phyloP scores from a whole-genome alignment of 805 yeast genomes.

The Suhomyces xylopsoci region DNA sequence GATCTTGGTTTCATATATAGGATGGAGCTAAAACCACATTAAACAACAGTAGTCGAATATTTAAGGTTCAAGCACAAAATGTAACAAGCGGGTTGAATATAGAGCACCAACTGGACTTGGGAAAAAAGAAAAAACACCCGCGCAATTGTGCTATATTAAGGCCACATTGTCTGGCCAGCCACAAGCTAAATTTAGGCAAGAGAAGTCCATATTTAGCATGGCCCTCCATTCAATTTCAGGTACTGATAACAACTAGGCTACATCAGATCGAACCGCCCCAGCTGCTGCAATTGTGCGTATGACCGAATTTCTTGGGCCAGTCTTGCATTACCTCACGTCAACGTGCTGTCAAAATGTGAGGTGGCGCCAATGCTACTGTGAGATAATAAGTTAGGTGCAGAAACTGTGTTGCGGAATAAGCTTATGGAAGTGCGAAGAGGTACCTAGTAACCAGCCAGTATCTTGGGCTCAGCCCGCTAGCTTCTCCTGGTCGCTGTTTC shows the following conservation, averaged over 20 bases:
- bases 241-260: background rate
- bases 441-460: too few relatives aligned
- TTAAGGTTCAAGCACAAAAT: background rate
- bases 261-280: background rate
- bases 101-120: background rate
- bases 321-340: background rate
- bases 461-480: too few relatives aligned
- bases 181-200: background rate
- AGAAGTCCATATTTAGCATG: background rate
- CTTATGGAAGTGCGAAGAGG: background rate
- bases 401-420: background rate
- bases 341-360: background rate
- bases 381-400: background rate
- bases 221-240: background rate
- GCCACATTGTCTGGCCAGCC: background rate
- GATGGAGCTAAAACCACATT: background rate
- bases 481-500: background rate
- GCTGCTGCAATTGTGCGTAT: background rate
- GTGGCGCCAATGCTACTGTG: background rate
- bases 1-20: background rate
- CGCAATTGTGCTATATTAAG: background rate
- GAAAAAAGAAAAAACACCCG: background rate
- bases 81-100: background rate
- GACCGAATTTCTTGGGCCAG: background rate
- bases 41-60: background rate